Conservation (phyloP, 2,329 filamentous ascomycete species). For the Xylariaceae sp. region DNA sequence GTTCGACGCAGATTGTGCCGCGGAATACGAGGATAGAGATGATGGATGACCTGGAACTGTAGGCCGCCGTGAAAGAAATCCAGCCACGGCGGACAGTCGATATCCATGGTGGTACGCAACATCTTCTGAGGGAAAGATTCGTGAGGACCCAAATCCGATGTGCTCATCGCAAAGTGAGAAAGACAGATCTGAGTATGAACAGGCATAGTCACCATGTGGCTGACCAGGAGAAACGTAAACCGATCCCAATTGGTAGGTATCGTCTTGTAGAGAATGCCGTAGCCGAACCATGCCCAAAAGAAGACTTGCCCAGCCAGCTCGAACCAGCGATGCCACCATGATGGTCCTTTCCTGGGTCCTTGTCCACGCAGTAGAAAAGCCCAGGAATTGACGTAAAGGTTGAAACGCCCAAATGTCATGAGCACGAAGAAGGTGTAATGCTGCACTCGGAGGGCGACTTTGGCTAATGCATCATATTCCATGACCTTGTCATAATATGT, state of each 20-base stretch:
- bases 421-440: slow-evolving; percentile 81
- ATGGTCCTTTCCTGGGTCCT: slow-evolving; percentile 70
- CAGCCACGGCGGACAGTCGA: slow-evolving; percentile 69
- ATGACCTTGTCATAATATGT: slow-evolving; percentile 83
- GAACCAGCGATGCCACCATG: slow-evolving; percentile 81
- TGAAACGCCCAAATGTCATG: slow-evolving; percentile 79
- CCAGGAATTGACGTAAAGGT: slow-evolving; percentile 81
- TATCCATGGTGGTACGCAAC: slow-evolving; percentile 86
- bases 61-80: slow-evolving; percentile 71
- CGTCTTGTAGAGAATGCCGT: slow-evolving; percentile 70
- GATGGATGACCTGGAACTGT: slow-evolving; percentile 71
- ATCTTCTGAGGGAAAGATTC: slow-evolving; percentile 90
- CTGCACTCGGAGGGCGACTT: slow-evolving; percentile 69
- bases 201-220: slow-evolving; percentile 76
- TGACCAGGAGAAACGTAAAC: slow-evolving; percentile 73
- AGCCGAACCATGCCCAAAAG: slow-evolving; percentile 88
- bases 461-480: slow-evolving; percentile 72
- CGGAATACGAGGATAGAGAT: slow-evolving; percentile 66
- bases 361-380: slow-evolving; percentile 68
- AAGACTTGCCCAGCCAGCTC: slow-evolving; percentile 73
- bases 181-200: slow-evolving; percentile 88
- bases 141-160: slow-evolving; percentile 74
- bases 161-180: slow-evolving; percentile 93
- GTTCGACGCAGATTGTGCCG: slow-evolving; percentile 63
- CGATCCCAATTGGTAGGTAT: slow-evolving; percentile 69